Percentiles rank a stretch among this genome's conserved stretches.
These are phyloP conservation scores for Crucibulum laeve DNA, from an alignment of 768 basidiomycete genomes.

Conservation along the genomic window DNA sequence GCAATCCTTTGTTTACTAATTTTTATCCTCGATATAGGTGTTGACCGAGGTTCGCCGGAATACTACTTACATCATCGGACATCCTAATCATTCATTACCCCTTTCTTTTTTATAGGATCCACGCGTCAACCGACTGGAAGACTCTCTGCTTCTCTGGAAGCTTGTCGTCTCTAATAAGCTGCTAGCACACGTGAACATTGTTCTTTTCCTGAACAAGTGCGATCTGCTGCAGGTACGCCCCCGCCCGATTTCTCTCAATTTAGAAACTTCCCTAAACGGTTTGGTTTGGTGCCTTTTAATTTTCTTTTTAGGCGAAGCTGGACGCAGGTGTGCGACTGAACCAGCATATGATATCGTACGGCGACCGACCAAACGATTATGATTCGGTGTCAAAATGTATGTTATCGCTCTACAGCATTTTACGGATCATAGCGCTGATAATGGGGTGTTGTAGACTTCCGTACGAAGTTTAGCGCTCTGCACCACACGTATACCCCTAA, in stretches of 20 bases:
- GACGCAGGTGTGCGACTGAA: slow-evolving; percentile 70
- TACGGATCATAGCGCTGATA: not conserved
- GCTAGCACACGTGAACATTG: slow-evolving; percentile 68
- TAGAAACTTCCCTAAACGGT: slow-evolving; percentile 2
- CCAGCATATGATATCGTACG: slow-evolving; percentile 67
- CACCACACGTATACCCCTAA: slow-evolving; percentile 68
- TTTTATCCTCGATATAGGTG: slow-evolving; percentile 29
- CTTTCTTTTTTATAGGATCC: slow-evolving; percentile 48
- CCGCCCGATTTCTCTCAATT: slow-evolving; percentile 1
- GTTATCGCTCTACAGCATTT: slow-evolving; percentile 14
- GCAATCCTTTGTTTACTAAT: slow-evolving; percentile 5
- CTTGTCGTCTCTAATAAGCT: slow-evolving; percentile 69
- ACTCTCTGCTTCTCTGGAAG: slow-evolving; percentile 75
- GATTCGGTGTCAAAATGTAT: slow-evolving; percentile 71
- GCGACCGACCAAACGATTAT: slow-evolving; percentile 75
- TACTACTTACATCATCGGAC: not conserved
- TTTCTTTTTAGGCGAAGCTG: slow-evolving; percentile 54
- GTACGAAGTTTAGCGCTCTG: slow-evolving; percentile 64
- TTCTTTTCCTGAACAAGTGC: slow-evolving; percentile 80
- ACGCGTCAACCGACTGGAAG: slow-evolving; percentile 72
- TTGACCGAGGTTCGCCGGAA: slow-evolving; percentile 56
- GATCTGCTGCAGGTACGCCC: slow-evolving; percentile 63
- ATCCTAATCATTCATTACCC: slow-evolving; percentile 5
- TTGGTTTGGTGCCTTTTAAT: slow-evolving; percentile 2
- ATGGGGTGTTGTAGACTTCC: slow-evolving; percentile 51